phyloP scores from a whole-genome alignment of 305 asterid genomes.

The Fraxinus velutina region DNA sequence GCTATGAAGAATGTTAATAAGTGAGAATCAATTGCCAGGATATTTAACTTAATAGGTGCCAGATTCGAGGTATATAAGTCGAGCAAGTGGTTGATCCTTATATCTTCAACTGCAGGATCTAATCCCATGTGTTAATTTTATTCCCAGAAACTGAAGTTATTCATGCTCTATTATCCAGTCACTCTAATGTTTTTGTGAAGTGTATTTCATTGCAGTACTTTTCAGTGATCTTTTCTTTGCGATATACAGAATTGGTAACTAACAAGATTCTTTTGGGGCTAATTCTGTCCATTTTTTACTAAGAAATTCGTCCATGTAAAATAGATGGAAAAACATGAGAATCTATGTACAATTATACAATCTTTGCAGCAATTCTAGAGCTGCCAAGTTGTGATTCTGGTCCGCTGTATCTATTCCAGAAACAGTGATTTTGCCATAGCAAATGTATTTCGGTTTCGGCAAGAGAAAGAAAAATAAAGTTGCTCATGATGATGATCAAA shows the following conservation, averaged over 20 bases:
- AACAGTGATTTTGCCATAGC: neutral
- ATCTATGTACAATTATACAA: neutral
- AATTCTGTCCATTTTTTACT: neutral
- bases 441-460: neutral
- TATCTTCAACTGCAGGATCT: neutral
- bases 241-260: neutral
- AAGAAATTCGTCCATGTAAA: neutral
- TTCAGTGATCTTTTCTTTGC: neutral
- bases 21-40: neutral
- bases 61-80: neutral
- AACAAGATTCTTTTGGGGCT: neutral
- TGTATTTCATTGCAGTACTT: neutral
- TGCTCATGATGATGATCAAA: neutral
- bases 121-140: neutral
- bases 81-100: neutral
- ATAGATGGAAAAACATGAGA: neutral
- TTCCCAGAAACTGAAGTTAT: neutral
- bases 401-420: neutral
- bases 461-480: neutral
- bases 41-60: neutral
- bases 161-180: neutral
- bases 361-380: neutral
- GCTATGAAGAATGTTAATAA: neutral
- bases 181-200: neutral
- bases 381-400: neutral